Evolutionary conservation across 1,284 basidiomycete genomes (phyloP).

Genomic region (Exsudoporus floridanus): DNA sequence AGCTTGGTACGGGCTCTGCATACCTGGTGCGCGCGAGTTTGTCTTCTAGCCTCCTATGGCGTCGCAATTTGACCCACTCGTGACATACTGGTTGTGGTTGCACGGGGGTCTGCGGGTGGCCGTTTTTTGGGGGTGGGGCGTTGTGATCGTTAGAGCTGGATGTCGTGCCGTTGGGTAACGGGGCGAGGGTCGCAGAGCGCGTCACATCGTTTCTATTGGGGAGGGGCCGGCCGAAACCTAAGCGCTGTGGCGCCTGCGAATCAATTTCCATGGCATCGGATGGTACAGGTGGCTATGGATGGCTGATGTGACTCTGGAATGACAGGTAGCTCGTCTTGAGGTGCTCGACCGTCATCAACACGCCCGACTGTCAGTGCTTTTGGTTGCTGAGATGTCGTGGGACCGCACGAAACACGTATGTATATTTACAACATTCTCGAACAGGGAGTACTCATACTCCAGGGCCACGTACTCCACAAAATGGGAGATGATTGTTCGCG

Average conservation of each 20-base stretch:
- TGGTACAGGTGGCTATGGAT: neutral
- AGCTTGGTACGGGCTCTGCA: too few species aligned
- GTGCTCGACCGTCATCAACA: conserved; percentile 29
- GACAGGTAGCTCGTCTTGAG: conserved; percentile 23
- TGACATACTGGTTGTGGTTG: neutral
- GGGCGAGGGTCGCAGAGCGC: conserved; percentile 19
- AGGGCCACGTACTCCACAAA: neutral
- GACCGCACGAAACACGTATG: conserved; percentile 10
- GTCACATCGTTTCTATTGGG: conserved; percentile 48
- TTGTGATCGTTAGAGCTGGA: conserved; percentile 1
- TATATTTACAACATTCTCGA: neutral
- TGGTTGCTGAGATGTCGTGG: conserved; percentile 32
- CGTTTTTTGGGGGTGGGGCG: conserved; percentile 11
- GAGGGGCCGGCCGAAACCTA: conserved; percentile 56
- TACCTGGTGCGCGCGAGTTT: too few species aligned
- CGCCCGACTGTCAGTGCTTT: conserved; percentile 46
- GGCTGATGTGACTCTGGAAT: neutral
- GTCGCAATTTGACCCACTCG: too few species aligned
- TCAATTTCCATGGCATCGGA: conserved; percentile 37
- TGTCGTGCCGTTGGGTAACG: conserved; percentile 27
- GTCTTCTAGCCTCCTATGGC: too few species aligned
- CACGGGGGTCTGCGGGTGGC: conserved; percentile 16
- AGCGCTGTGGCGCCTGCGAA: conserved; percentile 29
- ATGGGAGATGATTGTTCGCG: too few species aligned
- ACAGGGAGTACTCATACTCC: neutral